phyloP scores from a whole-genome alignment of 768 basidiomycete genomes.

The Kwoniella sp. region DNA sequence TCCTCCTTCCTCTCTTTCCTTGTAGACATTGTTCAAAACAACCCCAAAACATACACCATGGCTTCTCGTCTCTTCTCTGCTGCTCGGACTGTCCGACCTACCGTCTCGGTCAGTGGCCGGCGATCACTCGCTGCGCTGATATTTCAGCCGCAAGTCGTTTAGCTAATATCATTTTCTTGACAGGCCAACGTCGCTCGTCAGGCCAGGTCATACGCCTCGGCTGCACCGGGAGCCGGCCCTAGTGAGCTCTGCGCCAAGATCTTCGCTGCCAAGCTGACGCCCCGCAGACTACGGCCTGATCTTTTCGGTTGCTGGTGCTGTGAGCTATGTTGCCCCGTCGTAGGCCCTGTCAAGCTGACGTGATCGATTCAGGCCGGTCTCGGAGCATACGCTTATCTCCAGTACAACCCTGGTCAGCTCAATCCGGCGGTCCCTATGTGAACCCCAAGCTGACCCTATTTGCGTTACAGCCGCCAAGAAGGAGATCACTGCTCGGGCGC shows the following conservation, averaged over 20 bases:
- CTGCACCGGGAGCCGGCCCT: slow-evolving; percentile 7
- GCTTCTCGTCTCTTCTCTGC: slow-evolving; percentile 12
- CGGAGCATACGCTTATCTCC: slow-evolving; percentile 18
- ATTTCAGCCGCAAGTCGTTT: not conserved
- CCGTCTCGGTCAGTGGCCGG: slow-evolving; percentile 2
- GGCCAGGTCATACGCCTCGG: slow-evolving; percentile 10
- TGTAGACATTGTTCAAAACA: not conserved
- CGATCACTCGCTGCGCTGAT: not conserved
- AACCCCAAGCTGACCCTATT: not conserved
- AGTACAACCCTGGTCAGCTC: slow-evolving; percentile 16
- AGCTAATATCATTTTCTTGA: not conserved
- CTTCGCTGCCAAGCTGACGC: not conserved
- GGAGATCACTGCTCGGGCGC: slow-evolving; percentile 14
- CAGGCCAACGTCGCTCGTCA: slow-evolving; percentile 15
- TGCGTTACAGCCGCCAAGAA: slow-evolving; percentile 9
- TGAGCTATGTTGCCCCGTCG: not conserved
- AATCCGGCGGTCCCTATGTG: not conserved
- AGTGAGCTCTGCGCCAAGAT: slow-evolving; percentile 1
- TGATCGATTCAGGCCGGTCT: slow-evolving; percentile 8
- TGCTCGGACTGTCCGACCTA: slow-evolving; percentile 10
- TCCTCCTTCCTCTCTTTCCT: not conserved
- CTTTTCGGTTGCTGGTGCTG: slow-evolving; percentile 15
- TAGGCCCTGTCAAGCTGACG: not conserved
- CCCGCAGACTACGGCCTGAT: slow-evolving; percentile 10
- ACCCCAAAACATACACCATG: not conserved